Percentiles rank a stretch among this genome's conserved stretches.
These are phyloP conservation scores for Coemansia sp. DNA, from an alignment of 192 early-diverging fungal species.

Conservation along the genomic window DNA sequence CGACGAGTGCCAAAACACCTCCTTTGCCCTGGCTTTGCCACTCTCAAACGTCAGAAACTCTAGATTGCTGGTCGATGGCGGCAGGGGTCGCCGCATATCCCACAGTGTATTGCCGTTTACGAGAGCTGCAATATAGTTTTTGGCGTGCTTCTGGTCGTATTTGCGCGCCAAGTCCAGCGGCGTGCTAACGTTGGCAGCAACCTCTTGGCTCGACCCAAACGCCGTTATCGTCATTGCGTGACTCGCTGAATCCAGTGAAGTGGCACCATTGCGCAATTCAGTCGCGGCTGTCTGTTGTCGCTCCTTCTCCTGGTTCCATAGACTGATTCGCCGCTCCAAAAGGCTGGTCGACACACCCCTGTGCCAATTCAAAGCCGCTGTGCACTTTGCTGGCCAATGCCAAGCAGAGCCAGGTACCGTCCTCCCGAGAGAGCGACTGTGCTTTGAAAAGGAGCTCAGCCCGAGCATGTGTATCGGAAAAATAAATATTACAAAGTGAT, in stretches of 20 bases:
- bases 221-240: not conserved
- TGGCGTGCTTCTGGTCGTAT: slow-evolving; percentile 46
- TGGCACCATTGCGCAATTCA: not conserved
- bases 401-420: not conserved
- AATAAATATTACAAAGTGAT: not conserved
- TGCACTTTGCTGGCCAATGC: not conserved
- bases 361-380: not conserved
- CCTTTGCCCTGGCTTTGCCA: slow-evolving; percentile 38
- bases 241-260: not conserved
- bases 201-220: not conserved
- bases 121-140: slow-evolving; percentile 50
- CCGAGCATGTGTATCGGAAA: not conserved
- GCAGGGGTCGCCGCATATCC: slow-evolving; percentile 58
- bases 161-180: slow-evolving; percentile 57
- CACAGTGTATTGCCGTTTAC: slow-evolving; percentile 51
- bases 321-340: slow-evolving; percentile 8
- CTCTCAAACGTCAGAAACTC: slow-evolving; percentile 49
- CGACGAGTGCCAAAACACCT: slow-evolving; percentile 66
- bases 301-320: slow-evolving; percentile 33
- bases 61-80: slow-evolving; percentile 20
- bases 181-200: slow-evolving; percentile 18
- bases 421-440: not conserved
- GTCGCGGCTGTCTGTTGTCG: slow-evolving; percentile 8
- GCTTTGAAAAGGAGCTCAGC: not conserved
- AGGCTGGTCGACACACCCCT: slow-evolving; percentile 11